A percentile compares a stretch with the other conserved stretches of the same genome.
Conservation (phyloP, 495 filamentous ascomycete genomes). For the Elaphomyces granulatus region DNA sequence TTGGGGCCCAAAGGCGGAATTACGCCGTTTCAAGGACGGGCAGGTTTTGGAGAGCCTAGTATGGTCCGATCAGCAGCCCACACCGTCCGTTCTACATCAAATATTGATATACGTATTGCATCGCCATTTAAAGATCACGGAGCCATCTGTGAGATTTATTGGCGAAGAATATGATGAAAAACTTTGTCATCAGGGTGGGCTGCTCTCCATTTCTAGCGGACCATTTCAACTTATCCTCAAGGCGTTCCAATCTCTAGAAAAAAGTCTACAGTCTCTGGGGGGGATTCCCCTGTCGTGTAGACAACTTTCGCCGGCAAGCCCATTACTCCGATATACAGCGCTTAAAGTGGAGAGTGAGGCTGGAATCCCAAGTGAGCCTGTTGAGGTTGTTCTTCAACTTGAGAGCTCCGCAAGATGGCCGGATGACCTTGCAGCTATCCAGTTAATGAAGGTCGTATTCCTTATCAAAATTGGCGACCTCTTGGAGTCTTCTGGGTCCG, state of each 20-base stretch:
- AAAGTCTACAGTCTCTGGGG: constrained; percentile 57
- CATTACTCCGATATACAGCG: constrained; percentile 62
- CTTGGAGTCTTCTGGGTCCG: constrained; percentile 39
- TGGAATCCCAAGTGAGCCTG: constrained; percentile 26
- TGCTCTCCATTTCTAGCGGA: constrained; percentile 23
- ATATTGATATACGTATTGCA: constrained; percentile 61
- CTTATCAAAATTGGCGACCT: constrained; percentile 65
- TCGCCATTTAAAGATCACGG: constrained; percentile 43
- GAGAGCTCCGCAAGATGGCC: constrained; percentile 92
- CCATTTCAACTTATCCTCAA: constrained; percentile 43
- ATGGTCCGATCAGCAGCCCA: constrained; percentile 52
- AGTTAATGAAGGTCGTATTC: constrained; percentile 87
- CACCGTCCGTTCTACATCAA: constrained; percentile 55
- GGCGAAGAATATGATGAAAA: constrained; percentile 47
- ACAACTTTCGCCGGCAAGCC: constrained; percentile 54
- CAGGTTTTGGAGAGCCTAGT: constrained; percentile 53
- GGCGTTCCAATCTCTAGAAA: constrained; percentile 57
- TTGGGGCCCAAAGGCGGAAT: constrained; percentile 41
- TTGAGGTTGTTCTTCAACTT: constrained; percentile 71
- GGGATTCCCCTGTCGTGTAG: constrained; percentile 67
- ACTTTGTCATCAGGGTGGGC: constrained; percentile 29
- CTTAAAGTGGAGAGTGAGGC: constrained; percentile 31
- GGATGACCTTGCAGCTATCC: constrained; percentile 76
- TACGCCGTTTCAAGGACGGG: constrained; percentile 41
- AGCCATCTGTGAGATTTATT: constrained; percentile 39